These are phyloP conservation scores for Chenopodium berlandieri DNA, from an alignment of 148 eudicot genomes.

Conservation along the genomic window DNA sequence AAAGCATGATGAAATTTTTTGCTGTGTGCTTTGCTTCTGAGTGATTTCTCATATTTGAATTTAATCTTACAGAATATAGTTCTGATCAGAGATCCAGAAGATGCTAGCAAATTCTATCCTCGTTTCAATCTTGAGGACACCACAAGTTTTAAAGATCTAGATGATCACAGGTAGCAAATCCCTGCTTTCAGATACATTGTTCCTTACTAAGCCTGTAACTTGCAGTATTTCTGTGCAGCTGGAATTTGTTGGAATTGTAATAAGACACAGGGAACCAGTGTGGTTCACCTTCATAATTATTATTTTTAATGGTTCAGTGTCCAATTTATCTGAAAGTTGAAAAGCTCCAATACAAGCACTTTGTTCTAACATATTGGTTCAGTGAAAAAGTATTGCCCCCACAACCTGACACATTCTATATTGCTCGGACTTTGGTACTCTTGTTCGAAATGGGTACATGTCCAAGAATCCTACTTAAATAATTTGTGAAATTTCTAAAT, in stretches of 20 bases:
- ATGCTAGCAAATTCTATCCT: conserved; percentile 75
- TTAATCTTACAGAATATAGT: conserved; percentile 61
- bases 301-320: not conserved
- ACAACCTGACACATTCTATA: not conserved
- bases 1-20: conserved; percentile 6
- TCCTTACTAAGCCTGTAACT: not conserved
- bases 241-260: not conserved
- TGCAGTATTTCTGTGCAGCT: not conserved
- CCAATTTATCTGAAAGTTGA: not conserved
- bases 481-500: too few species aligned
- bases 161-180: conserved; percentile 68
- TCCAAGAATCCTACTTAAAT: too few species aligned
- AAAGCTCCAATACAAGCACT: not conserved
- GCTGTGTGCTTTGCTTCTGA: conserved; percentile 7
- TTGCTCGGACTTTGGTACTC: too few species aligned
- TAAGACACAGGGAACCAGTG: not conserved
- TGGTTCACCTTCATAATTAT: not conserved
- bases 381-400: not conserved
- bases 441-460: too few species aligned
- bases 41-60: conserved; percentile 1
- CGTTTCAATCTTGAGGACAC: conserved; percentile 97
- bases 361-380: not conserved
- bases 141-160: conserved; percentile 76
- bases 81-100: conserved; percentile 90
- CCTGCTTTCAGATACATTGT: not conserved